Percentiles rank a stretch among this genome's conserved stretches.
Evolutionary conservation across 495 filamentous ascomycete species (phyloP).

Genomic region (Tetracladium setigerum): DNA sequence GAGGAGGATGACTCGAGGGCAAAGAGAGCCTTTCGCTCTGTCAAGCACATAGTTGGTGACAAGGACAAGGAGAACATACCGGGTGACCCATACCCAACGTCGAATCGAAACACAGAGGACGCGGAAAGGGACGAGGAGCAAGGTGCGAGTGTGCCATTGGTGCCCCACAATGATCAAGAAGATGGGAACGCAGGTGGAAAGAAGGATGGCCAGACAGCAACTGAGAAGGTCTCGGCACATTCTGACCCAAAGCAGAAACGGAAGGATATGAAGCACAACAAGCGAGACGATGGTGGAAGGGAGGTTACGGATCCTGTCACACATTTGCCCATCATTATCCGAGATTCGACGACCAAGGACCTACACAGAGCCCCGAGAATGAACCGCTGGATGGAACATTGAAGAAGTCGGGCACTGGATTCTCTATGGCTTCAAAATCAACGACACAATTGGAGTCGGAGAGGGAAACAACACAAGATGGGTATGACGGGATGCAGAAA

Average conservation of each 20-base stretch:
- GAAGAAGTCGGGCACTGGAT: conserved; percentile 35
- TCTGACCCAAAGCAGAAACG: conserved; percentile 49
- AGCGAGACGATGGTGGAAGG: conserved; percentile 46
- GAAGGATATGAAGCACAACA: conserved; percentile 49
- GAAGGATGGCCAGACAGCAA: conserved; percentile 36
- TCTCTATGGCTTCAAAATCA: conserved; percentile 37
- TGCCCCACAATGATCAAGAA: neutral
- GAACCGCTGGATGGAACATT: conserved; percentile 35
- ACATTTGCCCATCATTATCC: conserved; percentile 55
- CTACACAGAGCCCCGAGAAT: conserved; percentile 49
- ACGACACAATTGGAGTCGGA: conserved; percentile 38
- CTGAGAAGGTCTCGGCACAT: conserved; percentile 37
- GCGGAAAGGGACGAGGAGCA: conserved; percentile 6
- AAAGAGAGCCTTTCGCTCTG: conserved; percentile 30
- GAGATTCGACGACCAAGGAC: conserved; percentile 55
- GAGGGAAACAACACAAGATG: conserved; percentile 35
- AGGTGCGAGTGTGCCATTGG: conserved; percentile 3
- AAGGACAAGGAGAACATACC: conserved; percentile 23
- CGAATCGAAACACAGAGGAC: conserved; percentile 25
- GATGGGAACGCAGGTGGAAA: conserved; percentile 12
- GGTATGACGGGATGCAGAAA: conserved; percentile 41
- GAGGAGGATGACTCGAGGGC: conserved; percentile 29
- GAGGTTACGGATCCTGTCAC: conserved; percentile 69
- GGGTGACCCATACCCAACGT: conserved; percentile 34
- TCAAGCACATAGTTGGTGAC: conserved; percentile 35